phyloP scores from a whole-genome alignment of 495 filamentous ascomycete species.

The Penicillium lividum region DNA sequence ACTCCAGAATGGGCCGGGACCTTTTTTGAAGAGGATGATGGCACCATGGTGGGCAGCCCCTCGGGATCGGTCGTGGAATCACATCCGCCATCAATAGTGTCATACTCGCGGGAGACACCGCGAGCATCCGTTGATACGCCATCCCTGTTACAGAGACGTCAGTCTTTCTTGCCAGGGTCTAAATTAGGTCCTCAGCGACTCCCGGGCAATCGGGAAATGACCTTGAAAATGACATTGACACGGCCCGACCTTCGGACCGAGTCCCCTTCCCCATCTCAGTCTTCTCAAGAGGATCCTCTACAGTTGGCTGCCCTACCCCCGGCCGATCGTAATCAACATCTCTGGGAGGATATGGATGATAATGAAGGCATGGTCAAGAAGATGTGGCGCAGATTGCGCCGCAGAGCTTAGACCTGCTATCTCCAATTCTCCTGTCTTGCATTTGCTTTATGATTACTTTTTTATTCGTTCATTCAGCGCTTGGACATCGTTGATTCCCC shows the following conservation, averaged over 20 bases:
- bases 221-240: slow-evolving; percentile 90
- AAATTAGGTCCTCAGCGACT: slow-evolving; percentile 24
- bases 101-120: slow-evolving; percentile 15
- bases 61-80: slow-evolving; percentile 21
- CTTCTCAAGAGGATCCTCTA: slow-evolving; percentile 58
- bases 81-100: slow-evolving; percentile 1
- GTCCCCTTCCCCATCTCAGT: slow-evolving; percentile 55
- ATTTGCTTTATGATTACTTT: background rate
- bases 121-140: slow-evolving; percentile 21
- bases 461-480: slow-evolving; percentile 19
- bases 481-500: background rate
- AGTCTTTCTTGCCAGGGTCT: slow-evolving; percentile 21
- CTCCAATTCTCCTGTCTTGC: background rate
- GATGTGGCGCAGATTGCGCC: slow-evolving; percentile 54
- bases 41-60: slow-evolving; percentile 31
- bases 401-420: slow-evolving; percentile 29
- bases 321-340: slow-evolving; percentile 42
- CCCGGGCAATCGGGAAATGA: slow-evolving; percentile 73
- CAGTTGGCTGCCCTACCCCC: slow-evolving; percentile 54
- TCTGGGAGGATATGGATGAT: slow-evolving; percentile 48
- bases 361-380: slow-evolving; percentile 52
- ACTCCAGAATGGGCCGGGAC: slow-evolving; percentile 31
- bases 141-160: slow-evolving; percentile 20
- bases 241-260: slow-evolving; percentile 77
- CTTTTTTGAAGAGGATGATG: slow-evolving; percentile 50